These are phyloP conservation scores for Halteria grandinella DNA, from an alignment of 73 alveolate species.

Conservation along the genomic window DNA sequence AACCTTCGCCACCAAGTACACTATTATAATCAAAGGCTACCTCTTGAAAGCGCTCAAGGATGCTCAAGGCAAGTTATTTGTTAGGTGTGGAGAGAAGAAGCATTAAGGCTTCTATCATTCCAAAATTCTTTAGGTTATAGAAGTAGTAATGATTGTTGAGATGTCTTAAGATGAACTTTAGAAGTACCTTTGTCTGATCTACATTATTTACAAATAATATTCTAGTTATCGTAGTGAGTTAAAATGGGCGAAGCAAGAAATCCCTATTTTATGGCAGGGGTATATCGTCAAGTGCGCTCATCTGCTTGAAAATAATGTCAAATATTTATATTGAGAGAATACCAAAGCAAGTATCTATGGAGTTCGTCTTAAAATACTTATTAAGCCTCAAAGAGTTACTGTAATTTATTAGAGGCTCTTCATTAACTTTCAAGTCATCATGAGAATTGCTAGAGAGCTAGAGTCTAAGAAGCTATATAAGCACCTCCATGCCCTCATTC, in stretches of 20 bases:
- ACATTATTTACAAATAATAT: slow-evolving; percentile 42
- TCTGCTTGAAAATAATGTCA: slow-evolving; percentile 22
- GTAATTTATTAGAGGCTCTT: too few species aligned
- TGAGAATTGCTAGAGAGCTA: too few species aligned
- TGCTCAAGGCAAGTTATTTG: slow-evolving; percentile 37
- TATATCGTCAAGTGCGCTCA: slow-evolving; percentile 37
- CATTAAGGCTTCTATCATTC: slow-evolving; percentile 31
- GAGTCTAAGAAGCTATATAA: too few species aligned
- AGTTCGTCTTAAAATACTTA: slow-evolving; percentile 53
- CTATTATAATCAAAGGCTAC: slow-evolving; percentile 43
- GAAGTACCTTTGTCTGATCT: slow-evolving; percentile 40
- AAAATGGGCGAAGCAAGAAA: slow-evolving; percentile 14
- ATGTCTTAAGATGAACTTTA: slow-evolving; percentile 31
- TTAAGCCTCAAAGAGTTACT: slow-evolving; percentile 24
- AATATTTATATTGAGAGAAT: slow-evolving; percentile 34
- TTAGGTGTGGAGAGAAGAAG: slow-evolving; percentile 13
- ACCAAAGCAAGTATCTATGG: slow-evolving; percentile 32
- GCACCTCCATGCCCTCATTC: slow-evolving; percentile 22
- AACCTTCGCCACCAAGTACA: too few species aligned
- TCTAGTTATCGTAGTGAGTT: slow-evolving; percentile 8
- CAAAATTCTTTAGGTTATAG: slow-evolving; percentile 8
- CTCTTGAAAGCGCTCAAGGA: slow-evolving; percentile 34
- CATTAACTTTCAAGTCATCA: too few species aligned
- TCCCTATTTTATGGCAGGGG: slow-evolving; percentile 58
- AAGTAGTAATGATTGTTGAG: slow-evolving; percentile 37